A percentile compares a stretch with the other conserved stretches of the same genome.
phyloP scores from a whole-genome alignment of 1,284 basidiomycete species.

The Fomitopsis betulina region DNA sequence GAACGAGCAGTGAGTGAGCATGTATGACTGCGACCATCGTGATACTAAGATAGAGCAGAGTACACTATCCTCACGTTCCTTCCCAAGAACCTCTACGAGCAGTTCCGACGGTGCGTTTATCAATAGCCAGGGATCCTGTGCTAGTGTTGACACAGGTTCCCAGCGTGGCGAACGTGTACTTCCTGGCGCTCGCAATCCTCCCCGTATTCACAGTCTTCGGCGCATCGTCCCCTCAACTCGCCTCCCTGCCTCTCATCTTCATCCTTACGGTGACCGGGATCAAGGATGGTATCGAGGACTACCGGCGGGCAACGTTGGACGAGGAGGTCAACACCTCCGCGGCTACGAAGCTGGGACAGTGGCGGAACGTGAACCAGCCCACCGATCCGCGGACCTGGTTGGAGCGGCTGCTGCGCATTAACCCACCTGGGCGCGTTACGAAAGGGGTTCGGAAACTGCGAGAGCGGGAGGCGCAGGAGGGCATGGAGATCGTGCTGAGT shows the following conservation, averaged over 20 bases:
- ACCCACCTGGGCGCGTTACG: constrained; percentile 69
- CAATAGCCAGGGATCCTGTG: neutral
- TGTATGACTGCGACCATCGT: constrained; percentile 1
- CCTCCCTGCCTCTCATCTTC: constrained; percentile 85
- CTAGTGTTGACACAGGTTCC: neutral
- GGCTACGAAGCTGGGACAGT: constrained; percentile 80
- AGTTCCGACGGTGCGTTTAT: constrained; percentile 69
- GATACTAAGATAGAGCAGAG: constrained; percentile 41
- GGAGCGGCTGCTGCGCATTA: constrained; percentile 66
- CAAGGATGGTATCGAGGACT: constrained; percentile 95
- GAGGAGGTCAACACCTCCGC: constrained; percentile 92
- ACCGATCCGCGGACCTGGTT: constrained; percentile 73
- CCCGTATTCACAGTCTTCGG: constrained; percentile 93
- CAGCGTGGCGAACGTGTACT: constrained; percentile 70
- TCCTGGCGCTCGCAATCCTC: constrained; percentile 79
- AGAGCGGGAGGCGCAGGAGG: constrained; percentile 72
- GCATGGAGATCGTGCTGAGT: constrained; percentile 61
- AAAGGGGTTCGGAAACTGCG: constrained; percentile 85
- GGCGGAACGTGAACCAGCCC: constrained; percentile 89
- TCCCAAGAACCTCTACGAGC: constrained; percentile 92
- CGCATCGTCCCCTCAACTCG: constrained; percentile 78
- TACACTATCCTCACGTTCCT: constrained; percentile 91
- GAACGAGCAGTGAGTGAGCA: constrained; percentile 77
- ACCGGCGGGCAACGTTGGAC: constrained; percentile 81
- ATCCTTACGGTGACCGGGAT: constrained; percentile 88